Evolutionary conservation across 73 alveolate species (phyloP).

Genomic region (Durusdinium trenchii): DNA sequence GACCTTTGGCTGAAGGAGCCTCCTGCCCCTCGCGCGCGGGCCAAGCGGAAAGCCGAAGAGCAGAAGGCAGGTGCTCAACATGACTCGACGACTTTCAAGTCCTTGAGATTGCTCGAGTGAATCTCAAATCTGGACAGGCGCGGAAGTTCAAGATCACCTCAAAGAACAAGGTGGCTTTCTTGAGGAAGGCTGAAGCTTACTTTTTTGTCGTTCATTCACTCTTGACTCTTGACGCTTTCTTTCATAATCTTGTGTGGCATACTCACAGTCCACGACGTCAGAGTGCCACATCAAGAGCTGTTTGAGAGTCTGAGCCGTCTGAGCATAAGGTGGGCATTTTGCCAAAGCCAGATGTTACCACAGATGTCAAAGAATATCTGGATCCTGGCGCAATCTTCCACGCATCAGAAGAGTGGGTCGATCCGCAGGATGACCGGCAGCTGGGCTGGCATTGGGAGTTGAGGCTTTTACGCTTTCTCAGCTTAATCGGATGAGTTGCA

Average conservation of each 20-base stretch:
- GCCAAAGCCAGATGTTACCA: conserved; percentile 47
- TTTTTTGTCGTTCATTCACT: no score
- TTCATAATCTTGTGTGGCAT: no score
- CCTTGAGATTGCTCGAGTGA: not conserved
- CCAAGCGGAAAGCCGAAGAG: conserved; percentile 38
- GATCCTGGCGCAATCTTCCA: conserved; percentile 26
- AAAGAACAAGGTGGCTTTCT: conserved; percentile 16
- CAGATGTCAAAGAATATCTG: conserved; percentile 35
- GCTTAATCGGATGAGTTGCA: no score
- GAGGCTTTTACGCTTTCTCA: no score
- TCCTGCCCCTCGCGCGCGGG: not conserved
- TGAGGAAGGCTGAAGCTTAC: conserved; percentile 43
- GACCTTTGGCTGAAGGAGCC: conserved; percentile 20
- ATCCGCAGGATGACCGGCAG: conserved; percentile 36
- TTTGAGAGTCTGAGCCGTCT: no score
- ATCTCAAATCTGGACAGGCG: not conserved
- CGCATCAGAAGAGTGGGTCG: conserved; percentile 37
- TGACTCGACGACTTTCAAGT: no score
- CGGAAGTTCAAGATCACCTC: conserved; percentile 12
- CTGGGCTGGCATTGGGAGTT: no score
- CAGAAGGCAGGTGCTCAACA: not conserved
- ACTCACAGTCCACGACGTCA: no score
- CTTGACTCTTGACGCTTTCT: no score
- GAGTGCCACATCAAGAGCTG: no score
- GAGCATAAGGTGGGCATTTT: conserved; percentile 53